phyloP scores from a whole-genome alignment of 805 yeast species.

The Saccharomycopsis sp. region DNA sequence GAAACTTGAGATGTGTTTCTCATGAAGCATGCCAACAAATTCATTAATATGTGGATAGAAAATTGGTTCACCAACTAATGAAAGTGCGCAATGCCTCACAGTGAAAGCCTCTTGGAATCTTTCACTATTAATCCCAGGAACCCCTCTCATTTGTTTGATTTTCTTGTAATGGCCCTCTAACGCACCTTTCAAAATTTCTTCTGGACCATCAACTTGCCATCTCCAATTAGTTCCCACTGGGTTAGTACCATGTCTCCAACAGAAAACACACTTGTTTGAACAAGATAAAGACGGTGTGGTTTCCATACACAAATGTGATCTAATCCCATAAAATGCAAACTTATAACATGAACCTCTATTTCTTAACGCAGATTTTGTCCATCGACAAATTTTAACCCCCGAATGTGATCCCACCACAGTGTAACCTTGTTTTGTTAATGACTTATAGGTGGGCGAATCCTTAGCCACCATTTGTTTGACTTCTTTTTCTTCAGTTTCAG shows the following conservation, averaged over 20 bases:
- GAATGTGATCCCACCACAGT: slow-evolving; percentile 91
- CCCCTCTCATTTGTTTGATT: slow-evolving; percentile 91
- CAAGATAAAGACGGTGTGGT: slow-evolving; percentile 91
- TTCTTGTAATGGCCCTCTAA: slow-evolving; percentile 83
- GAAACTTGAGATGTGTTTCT: slow-evolving; percentile 73
- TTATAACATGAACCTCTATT: slow-evolving; percentile 95
- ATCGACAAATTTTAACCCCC: slow-evolving; percentile 90
- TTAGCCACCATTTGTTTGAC: slow-evolving; percentile 83
- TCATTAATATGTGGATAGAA: slow-evolving; percentile 88
- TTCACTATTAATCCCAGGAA: slow-evolving; percentile 87
- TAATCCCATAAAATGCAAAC: slow-evolving; percentile 85
- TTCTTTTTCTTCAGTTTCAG: slow-evolving; percentile 26
- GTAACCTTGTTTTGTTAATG: slow-evolving; percentile 88
- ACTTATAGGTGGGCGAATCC: slow-evolving; percentile 81
- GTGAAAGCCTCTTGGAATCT: slow-evolving; percentile 86
- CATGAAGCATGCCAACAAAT: slow-evolving; percentile 75
- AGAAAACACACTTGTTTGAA: slow-evolving; percentile 90
- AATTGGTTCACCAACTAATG: slow-evolving; percentile 92
- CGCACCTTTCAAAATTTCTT: slow-evolving; percentile 77
- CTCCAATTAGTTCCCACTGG: slow-evolving; percentile 96
- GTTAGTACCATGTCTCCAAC: slow-evolving; percentile 97
- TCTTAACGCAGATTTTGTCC: slow-evolving; percentile 92
- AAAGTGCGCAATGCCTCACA: slow-evolving; percentile 86
- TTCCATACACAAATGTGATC: slow-evolving; percentile 91
- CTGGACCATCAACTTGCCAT: slow-evolving; percentile 92